Conservation (phyloP, 495 filamentous ascomycete species). For the Neurospora cerealis region DNA sequence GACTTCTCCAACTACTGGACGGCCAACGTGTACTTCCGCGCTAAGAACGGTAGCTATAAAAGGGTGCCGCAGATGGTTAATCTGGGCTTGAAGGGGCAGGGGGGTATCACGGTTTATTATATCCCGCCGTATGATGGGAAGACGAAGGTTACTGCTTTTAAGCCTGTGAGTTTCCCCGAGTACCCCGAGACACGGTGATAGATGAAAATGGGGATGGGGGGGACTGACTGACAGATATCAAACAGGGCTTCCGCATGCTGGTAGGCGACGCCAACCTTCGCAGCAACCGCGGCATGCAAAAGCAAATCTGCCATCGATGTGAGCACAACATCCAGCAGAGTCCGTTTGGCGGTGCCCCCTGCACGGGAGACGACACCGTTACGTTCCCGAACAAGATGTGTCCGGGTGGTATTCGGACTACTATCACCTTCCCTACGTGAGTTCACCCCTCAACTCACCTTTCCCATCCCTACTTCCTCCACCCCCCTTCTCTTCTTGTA, state of each 20-base stretch:
- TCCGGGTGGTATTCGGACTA: conserved; percentile 38
- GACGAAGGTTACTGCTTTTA: conserved; percentile 38
- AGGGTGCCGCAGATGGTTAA: conserved; percentile 39
- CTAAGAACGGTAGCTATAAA: conserved; percentile 37
- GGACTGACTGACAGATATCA: background rate
- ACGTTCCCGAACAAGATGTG: conserved; percentile 31
- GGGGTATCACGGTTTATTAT: conserved; percentile 39
- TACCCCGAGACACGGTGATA: no score
- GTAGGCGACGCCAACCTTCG: conserved; percentile 29
- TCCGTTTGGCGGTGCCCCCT: conserved; percentile 43
- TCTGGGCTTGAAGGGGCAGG: conserved; percentile 29
- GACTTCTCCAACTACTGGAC: conserved; percentile 41
- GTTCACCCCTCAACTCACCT: background rate
- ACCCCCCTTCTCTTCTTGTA: background rate
- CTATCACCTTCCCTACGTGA: conserved; percentile 37
- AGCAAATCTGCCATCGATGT: conserved; percentile 40
- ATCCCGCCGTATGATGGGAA: conserved; percentile 36
- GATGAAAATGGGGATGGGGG: background rate
- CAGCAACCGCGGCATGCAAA: conserved; percentile 20
- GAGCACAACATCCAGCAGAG: conserved; percentile 33
- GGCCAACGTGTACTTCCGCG: conserved; percentile 33
- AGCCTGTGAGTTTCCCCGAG: conserved; percentile 14
- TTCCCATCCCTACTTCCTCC: no score
- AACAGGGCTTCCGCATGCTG: conserved; percentile 34
- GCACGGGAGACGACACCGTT: conserved; percentile 38